These are phyloP conservation scores for Aspergillus sparsus DNA, from an alignment of 495 filamentous ascomycete species.

Conservation along the genomic window DNA sequence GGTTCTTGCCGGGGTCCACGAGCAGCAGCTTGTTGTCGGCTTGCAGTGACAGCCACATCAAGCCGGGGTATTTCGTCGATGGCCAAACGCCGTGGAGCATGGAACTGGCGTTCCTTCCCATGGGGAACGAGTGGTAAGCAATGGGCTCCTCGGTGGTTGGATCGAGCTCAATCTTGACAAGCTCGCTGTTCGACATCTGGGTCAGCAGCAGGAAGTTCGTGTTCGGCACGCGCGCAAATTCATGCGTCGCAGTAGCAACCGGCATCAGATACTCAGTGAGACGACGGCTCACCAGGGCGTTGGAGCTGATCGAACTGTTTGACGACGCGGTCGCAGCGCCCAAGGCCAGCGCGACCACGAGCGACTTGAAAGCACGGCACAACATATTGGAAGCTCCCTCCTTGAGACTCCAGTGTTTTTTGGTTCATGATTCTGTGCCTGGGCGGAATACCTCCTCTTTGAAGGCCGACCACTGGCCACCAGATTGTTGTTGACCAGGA, in stretches of 20 bases:
- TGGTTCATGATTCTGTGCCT: background rate
- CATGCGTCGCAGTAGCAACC: slow-evolving; percentile 22
- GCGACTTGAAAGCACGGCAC: slow-evolving; percentile 4
- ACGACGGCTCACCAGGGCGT: slow-evolving; percentile 24
- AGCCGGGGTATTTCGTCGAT: slow-evolving; percentile 22
- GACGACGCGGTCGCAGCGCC: background rate
- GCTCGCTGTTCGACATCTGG: slow-evolving; percentile 27
- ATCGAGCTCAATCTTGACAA: slow-evolving; percentile 29
- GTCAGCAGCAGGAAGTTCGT: slow-evolving; percentile 25
- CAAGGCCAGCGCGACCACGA: slow-evolving; percentile 6
- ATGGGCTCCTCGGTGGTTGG: slow-evolving; percentile 24
- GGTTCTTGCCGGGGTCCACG: slow-evolving; percentile 25
- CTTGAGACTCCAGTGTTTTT: background rate
- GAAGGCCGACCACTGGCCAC: background rate
- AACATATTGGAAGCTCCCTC: background rate
- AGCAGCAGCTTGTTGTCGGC: slow-evolving; percentile 27
- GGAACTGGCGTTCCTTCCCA: slow-evolving; percentile 23
- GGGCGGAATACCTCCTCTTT: background rate
- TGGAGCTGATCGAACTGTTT: background rate
- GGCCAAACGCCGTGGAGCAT: slow-evolving; percentile 27
- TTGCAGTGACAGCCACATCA: slow-evolving; percentile 29
- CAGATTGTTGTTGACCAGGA: too few species aligned
- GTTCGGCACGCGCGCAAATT: slow-evolving; percentile 27
- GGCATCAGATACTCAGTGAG: slow-evolving; percentile 29
- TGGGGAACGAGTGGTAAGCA: slow-evolving; percentile 24